Conservation (phyloP, 768 basidiomycete genomes). For the Mycena latifolia region DNA sequence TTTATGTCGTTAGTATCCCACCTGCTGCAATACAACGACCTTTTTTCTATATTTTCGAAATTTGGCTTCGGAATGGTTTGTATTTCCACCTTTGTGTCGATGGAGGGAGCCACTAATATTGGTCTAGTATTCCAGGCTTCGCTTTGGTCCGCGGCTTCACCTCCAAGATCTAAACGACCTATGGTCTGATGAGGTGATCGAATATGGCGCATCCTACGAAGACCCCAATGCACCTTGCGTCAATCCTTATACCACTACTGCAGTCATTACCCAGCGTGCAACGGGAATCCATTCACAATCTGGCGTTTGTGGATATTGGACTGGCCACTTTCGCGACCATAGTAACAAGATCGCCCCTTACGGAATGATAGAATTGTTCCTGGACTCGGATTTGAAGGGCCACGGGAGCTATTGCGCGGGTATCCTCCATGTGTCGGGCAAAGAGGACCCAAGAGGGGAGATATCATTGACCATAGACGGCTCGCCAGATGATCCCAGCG, state of each 20-base stretch:
- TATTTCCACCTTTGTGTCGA: not conserved
- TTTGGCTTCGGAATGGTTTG: constrained; percentile 1
- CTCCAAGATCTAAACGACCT: too few relatives aligned
- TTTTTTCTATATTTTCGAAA: not conserved
- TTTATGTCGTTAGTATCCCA: not conserved
- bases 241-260: too few relatives aligned
- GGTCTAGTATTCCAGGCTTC: too few relatives aligned
- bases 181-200: too few relatives aligned
- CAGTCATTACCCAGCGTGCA: not conserved
- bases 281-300: not conserved
- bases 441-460: too few relatives aligned
- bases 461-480: too few relatives aligned
- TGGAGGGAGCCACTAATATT: too few relatives aligned
- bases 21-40: not conserved
- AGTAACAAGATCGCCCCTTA: not conserved
- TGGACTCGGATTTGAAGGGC: not conserved
- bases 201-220: too few relatives aligned
- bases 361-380: not conserved
- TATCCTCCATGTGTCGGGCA: not conserved
- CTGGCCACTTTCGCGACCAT: not conserved
- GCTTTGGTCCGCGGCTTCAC: too few relatives aligned
- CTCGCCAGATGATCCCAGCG: too few relatives aligned
- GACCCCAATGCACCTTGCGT: too few relatives aligned
- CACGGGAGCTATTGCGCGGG: not conserved
- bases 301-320: not conserved